Conservation (phyloP, 495 filamentous ascomycete species). For the Xylaria castorea region DNA sequence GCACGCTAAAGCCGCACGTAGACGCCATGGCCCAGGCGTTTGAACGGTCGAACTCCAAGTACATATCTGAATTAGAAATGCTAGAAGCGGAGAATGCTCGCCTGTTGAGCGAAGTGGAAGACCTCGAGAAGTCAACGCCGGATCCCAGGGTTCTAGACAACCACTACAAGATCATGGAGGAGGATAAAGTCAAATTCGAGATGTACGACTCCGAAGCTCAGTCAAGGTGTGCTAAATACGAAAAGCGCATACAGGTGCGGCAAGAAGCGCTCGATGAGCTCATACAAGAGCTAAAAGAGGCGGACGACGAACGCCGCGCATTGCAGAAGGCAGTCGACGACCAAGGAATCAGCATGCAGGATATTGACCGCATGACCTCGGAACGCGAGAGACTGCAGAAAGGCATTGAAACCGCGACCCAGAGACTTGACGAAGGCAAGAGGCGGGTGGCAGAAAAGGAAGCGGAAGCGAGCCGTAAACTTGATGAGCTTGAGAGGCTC, state of each 20-base stretch:
- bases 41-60: conserved; percentile 77
- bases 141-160: conserved; percentile 84
- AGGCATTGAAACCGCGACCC: conserved; percentile 74
- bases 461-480: conserved; percentile 75
- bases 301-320: conserved; percentile 77
- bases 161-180: conserved; percentile 83
- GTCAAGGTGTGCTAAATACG: conserved; percentile 82
- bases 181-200: conserved; percentile 90
- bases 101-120: conserved; percentile 82
- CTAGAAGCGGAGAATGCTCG: conserved; percentile 83
- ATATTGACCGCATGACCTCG: conserved; percentile 98
- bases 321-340: conserved; percentile 86
- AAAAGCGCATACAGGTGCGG: conserved; percentile 74
- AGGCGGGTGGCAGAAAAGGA: conserved; percentile 83
- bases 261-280: conserved; percentile 81
- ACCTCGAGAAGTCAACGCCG: conserved; percentile 81
- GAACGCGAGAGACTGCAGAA: conserved; percentile 91
- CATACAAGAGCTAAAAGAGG: conserved; percentile 74
- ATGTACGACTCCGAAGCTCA: conserved; percentile 83
- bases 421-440: conserved; percentile 81
- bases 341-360: conserved; percentile 91
- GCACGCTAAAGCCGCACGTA: conserved; percentile 79
- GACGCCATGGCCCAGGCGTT: conserved; percentile 90
- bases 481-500: conserved; percentile 87
- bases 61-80: conserved; percentile 78